Percentiles rank a stretch among this genome's conserved stretches.
Evolutionary conservation across 2,329 filamentous ascomycete species (phyloP).

Genomic region (Hysterium pulicare): DNA sequence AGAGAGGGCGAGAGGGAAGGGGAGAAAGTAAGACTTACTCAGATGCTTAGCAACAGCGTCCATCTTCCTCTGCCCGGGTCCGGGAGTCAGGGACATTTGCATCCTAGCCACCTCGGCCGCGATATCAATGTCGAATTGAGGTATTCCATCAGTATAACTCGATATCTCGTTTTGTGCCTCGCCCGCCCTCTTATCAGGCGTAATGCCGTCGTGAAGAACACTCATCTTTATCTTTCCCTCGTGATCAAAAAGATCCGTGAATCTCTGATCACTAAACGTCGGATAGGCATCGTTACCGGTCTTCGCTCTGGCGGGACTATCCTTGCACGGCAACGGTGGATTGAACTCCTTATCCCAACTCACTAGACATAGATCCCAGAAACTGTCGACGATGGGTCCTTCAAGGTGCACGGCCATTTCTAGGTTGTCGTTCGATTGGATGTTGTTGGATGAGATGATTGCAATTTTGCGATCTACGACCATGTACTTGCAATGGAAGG

Average conservation of each 20-base stretch:
- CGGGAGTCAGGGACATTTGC: constrained; percentile 54
- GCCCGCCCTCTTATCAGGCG: background rate
- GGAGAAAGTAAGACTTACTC: constrained; percentile 42
- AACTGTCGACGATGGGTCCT: constrained; percentile 70
- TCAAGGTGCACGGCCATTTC: constrained; percentile 79
- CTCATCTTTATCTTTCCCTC: background rate
- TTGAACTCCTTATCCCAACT: constrained; percentile 65
- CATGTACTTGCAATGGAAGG: constrained; percentile 76
- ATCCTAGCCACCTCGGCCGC: constrained; percentile 60
- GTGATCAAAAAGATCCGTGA: background rate
- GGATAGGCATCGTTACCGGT: constrained; percentile 30
- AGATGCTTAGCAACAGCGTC: constrained; percentile 63
- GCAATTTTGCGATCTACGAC: constrained; percentile 70
- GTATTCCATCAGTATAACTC: constrained; percentile 57
- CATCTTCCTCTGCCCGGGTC: constrained; percentile 51
- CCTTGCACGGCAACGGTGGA: constrained; percentile 56
- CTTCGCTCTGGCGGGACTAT: constrained; percentile 54
- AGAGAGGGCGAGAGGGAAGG: background rate
- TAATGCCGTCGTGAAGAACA: background rate
- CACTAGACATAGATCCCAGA: constrained; percentile 72
- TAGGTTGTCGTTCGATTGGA: constrained; percentile 72
- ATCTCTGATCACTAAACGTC: constrained; percentile 8
- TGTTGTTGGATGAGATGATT: constrained; percentile 74
- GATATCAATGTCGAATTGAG: constrained; percentile 63
- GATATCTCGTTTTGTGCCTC: constrained; percentile 37